Evolutionary conservation across 2,329 filamentous ascomycete genomes (phyloP).

Genomic region (Paraphoma sp.): DNA sequence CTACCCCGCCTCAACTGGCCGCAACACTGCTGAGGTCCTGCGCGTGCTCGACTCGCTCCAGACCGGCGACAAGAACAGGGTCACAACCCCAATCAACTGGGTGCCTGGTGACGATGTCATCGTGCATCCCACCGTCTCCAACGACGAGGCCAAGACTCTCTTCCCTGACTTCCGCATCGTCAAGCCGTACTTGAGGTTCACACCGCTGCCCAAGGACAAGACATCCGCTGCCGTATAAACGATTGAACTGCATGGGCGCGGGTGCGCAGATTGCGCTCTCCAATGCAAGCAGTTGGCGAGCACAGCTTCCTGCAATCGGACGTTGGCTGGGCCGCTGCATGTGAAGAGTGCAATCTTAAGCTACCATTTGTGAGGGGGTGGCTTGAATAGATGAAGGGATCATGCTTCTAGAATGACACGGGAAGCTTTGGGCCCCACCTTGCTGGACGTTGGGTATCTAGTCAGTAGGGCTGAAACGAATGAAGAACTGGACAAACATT

Average conservation of each 20-base stretch:
- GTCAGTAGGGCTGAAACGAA: constrained; percentile 30
- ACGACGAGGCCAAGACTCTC: constrained; percentile 63
- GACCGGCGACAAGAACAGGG: constrained; percentile 65
- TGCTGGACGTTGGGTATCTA: constrained; percentile 7
- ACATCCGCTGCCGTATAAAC: constrained; percentile 52
- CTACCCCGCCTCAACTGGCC: constrained; percentile 68
- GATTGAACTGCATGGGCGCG: background rate
- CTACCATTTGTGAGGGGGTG: constrained; percentile 1
- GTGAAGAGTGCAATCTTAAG: background rate
- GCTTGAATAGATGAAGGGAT: constrained; percentile 12
- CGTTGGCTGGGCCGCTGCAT: background rate
- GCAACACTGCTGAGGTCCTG: constrained; percentile 61
- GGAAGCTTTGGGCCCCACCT: constrained; percentile 17
- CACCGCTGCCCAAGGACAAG: constrained; percentile 65
- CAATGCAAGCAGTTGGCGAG: background rate
- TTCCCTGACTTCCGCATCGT: constrained; percentile 68
- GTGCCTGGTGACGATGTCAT: constrained; percentile 66
- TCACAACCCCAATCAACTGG: constrained; percentile 70
- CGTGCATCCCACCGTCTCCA: constrained; percentile 65
- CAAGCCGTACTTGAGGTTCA: constrained; percentile 68
- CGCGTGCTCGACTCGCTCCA: constrained; percentile 60
- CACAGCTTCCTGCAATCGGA: background rate
- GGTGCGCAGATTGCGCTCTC: constrained; percentile 3
- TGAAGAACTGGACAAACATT: constrained; percentile 9
- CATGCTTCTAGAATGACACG: constrained; percentile 27